Evolutionary conservation across 768 basidiomycete genomes (phyloP), one percentile per base, ranked within the genome.

Genomic region (Hirschioporus abietinus): DNA sequence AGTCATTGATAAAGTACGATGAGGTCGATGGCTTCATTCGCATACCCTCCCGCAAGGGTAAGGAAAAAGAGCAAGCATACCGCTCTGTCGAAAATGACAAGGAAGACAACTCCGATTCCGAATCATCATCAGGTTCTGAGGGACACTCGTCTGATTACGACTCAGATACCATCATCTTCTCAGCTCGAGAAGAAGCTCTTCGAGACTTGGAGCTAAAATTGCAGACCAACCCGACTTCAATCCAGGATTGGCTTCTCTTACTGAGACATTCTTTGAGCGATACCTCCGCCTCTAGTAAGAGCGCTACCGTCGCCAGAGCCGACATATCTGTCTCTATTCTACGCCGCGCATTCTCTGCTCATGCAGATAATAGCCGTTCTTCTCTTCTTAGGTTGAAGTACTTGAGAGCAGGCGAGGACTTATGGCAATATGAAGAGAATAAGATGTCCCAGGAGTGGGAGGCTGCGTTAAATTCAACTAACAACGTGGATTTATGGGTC

Each of bases 291-390:
- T 76, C 79, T 1, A 88, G 90, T 0, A 92, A 89, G 76, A 90
- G 92, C 73, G 84, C 90, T 5, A 77, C 79, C 12, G 87, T 83
- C 74, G 83, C 86, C 30, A 88, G 90, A 20, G 83, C 88, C 0
- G 92, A 94, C 69, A 87, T 93, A 66, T 78, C 90, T 1, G 71
- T 90, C 18, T 85, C 92, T 2, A 79, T 94, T 34, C 79, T 93
- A 34, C 74, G 80, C 0, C 88, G 89, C 58, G 91, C 93, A 1
- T 71, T 92, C 10, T 71, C 79, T 23, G 84, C 84, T 0, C 81
- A 89, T 69, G 79, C 84, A 9, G 73, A 74, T 30, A 90, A 90
- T 71, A 64, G 73, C 1, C 74, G 69, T 24, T 90, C 88, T 2
- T 78, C 78, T 57, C 59, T 72, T 4, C 77, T 95, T 34, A 81